Conservation (phyloP, 345 rosid genomes). For the Acer saccharum region DNA sequence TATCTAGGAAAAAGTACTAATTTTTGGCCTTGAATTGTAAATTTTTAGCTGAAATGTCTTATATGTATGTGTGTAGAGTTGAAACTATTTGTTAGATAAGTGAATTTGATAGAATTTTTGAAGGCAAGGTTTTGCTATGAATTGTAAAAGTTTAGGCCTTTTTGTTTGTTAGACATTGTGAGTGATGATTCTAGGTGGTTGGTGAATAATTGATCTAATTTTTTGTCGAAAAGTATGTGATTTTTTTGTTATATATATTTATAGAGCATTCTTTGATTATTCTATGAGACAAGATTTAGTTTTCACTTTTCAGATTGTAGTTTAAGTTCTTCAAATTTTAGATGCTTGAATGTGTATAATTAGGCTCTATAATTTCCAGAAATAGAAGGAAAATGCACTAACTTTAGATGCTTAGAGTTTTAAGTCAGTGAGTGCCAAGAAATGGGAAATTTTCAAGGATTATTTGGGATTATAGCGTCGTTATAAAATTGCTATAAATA, state of each 20-base stretch:
- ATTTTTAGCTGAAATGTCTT: background rate
- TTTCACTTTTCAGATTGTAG: background rate
- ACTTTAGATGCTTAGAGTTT: too few species aligned
- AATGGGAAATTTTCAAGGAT: too few species aligned
- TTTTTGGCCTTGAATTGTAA: background rate
- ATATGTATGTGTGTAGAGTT: background rate
- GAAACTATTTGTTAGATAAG: background rate
- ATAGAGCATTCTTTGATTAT: background rate
- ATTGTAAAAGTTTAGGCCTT: background rate
- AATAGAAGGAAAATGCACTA: background rate
- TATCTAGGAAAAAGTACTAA: too few species aligned
- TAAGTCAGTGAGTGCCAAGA: too few species aligned
- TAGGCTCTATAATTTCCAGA: too few species aligned
- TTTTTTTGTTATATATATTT: background rate
- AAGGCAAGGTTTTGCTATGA: background rate
- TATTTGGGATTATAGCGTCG: too few species aligned
- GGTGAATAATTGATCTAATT: background rate
- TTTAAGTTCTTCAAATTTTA: background rate
- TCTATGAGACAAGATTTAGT: background rate
- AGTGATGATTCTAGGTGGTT: background rate
- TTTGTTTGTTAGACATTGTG: too few species aligned
- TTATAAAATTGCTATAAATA: too few species aligned
- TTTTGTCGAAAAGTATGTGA: background rate
- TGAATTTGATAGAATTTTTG: background rate
- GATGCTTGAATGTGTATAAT: background rate